These are phyloP conservation scores for Psidium guajava DNA, from an alignment of 345 rosid genomes.

Conservation along the genomic window DNA sequence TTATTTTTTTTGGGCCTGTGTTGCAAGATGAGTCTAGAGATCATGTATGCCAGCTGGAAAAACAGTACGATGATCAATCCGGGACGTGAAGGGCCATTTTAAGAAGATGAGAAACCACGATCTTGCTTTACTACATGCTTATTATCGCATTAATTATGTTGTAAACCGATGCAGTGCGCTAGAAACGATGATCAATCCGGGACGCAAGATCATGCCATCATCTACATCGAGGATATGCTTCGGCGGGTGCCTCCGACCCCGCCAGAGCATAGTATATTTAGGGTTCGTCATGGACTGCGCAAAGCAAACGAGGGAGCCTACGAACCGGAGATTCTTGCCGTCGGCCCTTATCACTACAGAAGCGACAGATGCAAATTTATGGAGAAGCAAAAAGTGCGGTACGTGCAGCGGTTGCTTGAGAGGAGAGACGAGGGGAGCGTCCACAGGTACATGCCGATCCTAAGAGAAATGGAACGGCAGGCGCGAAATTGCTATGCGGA, in stretches of 20 bases:
- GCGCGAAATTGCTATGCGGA: background rate
- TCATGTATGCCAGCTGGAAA: no score
- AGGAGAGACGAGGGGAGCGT: background rate
- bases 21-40: no score
- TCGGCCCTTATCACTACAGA: background rate
- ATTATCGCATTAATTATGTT: background rate
- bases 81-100: no score
- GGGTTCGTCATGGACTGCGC: background rate
- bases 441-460: background rate
- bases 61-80: no score
- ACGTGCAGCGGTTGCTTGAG: background rate
- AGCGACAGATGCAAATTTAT: background rate
- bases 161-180: background rate
- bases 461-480: background rate
- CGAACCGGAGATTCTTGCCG: background rate
- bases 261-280: background rate
- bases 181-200: background rate
- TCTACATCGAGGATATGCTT: background rate
- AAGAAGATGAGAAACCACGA: background rate
- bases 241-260: accelerated
- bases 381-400: no score
- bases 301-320: background rate
- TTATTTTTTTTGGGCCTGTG: no score
- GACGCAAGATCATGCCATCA: background rate
- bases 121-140: background rate